Base-by-base conservation (phyloP, 352 stramenopile species). In the Globisporangium cederbergense region DNA sequence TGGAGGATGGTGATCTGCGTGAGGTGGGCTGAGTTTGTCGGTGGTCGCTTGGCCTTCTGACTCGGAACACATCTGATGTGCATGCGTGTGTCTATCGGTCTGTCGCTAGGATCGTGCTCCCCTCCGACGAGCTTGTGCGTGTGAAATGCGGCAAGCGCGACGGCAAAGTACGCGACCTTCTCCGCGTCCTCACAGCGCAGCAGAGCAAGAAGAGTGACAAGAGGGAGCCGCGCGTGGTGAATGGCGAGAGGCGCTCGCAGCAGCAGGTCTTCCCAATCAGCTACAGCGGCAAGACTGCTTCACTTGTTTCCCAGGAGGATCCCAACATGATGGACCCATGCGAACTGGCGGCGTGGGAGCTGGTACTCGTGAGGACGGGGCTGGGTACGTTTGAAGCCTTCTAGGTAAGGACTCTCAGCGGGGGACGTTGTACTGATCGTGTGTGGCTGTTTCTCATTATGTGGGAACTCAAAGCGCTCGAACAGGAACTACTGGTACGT, bases 111-210 rank as follows among this genome's bases (percentile, higher is more conserved):
- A 67, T 79, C 43, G 73, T 77, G 60, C 70, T 77, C 22, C 73
- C 70, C 25, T 71, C 73, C 22, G 73, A 77, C 30, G 58, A 77
- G 22, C 58, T 79, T 14, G 70, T 79, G 62, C 70, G 70, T 42
- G 64, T 77, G 42, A 63, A 73, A 28, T 79, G 70, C 50, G 46
- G n/a, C 18, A 36, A 60, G 10, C 25, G 16, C 28, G 25, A 62
- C 18, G 40, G 40, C 8, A 20, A 34, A 22, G 56, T 62, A 7
- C 42, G 42, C 7, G 7, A 25, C 18, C 25, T 62, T 14, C 22
- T 62, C 14, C 28, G 42, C 42, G 43, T 18, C 18, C 18, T 62
- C 28, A 43, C 1, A n/a, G 13, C 16, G 40, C 40, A 43, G 2
- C 16, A 49, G 5, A 16, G 16, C n/a, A 49, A n/a, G 43, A 49